Evolutionary conservation across 2,329 filamentous ascomycete genomes (phyloP), one percentile per base, ranked within the genome.

Genomic region (Cyphellophora attinorum): DNA sequence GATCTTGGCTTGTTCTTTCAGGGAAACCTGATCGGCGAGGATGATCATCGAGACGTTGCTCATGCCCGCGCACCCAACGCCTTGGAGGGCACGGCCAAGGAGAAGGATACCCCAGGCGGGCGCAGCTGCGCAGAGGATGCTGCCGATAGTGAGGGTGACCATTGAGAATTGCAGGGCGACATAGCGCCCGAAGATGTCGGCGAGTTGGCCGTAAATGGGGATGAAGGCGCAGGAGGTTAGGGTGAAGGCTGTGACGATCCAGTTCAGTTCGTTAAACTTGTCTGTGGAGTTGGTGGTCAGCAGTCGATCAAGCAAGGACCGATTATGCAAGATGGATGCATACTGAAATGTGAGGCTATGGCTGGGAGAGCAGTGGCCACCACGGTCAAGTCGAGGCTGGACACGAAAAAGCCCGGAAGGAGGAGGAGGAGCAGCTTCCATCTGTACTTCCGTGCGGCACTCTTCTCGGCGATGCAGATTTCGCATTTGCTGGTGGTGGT

Each of bases 321-420:
- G 17, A 3, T 14, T 10, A 3, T 15, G 6, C n/a, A n/a, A n/a
- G n/a, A n/a, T n/a, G n/a, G n/a, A n/a, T n/a, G 50, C 63, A 37
- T 54, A 76, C 72, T 54, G 52, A 82, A 82, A 49, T 81, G 72
- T 1, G 68, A 62, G 3, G 77, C 77, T 31, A 83, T 81, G 43
- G 68, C 74, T 0, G 73, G 70, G 12, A 76, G 55, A 0, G 73
- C 73, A 8, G 70, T 70, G 2, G 74, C 72, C 8, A 78, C 62
- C 27, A 82, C 78, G 1, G 78, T 82, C 2, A 72, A 60, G 50
- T 83, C 77, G 2, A 82, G 61, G 3, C 73, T 68, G 38, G 78
- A 70, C 0, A 81, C 61, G 6, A 73, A 67, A 48, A 73, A 81
- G 0, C 78, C 77, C 2, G 74, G 56, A 5, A 74, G 53, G 1